Conservation (phyloP, 106 monocot species). For the Dioscorea alata region DNA sequence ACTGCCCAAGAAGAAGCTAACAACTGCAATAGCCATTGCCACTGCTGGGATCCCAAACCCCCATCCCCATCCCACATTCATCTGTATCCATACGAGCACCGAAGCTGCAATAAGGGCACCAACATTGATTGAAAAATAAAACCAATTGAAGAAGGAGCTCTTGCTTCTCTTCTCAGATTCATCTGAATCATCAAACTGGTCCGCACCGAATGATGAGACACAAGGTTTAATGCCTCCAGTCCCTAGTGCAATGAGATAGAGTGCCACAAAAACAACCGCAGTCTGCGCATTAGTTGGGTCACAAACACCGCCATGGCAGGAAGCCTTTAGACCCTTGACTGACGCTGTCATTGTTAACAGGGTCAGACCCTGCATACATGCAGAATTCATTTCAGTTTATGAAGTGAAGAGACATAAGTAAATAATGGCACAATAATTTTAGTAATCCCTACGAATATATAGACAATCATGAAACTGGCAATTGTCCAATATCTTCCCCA, state of each 20-base stretch:
- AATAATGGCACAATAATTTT: too few species aligned
- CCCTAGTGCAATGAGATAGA: constrained; percentile 50
- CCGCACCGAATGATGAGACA: constrained; percentile 51
- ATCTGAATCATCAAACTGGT: constrained; percentile 52
- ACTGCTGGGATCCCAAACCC: constrained; percentile 51
- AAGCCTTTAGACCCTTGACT: constrained; percentile 29
- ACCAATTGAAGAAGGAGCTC: constrained; percentile 60
- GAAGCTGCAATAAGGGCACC: constrained; percentile 43
- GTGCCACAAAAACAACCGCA: constrained; percentile 32
- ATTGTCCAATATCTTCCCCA: constrained; percentile 50
- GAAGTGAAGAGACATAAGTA: not conserved
- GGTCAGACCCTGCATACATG: constrained; percentile 24
- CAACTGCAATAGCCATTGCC: constrained; percentile 42
- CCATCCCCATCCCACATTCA: constrained; percentile 46
- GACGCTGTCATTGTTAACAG: constrained; percentile 36
- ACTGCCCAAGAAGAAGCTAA: constrained; percentile 40
- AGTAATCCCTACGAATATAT: constrained; percentile 19
- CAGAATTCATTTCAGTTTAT: not conserved
- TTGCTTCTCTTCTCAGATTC: constrained; percentile 40
- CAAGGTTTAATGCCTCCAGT: constrained; percentile 55
- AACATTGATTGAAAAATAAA: constrained; percentile 49
- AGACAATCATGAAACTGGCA: constrained; percentile 46
- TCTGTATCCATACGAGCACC: constrained; percentile 42
- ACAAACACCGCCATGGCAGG: constrained; percentile 17
- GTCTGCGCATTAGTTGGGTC: constrained; percentile 33